phyloP scores from a whole-genome alignment of 257 asterid species.

The Plantago major region DNA sequence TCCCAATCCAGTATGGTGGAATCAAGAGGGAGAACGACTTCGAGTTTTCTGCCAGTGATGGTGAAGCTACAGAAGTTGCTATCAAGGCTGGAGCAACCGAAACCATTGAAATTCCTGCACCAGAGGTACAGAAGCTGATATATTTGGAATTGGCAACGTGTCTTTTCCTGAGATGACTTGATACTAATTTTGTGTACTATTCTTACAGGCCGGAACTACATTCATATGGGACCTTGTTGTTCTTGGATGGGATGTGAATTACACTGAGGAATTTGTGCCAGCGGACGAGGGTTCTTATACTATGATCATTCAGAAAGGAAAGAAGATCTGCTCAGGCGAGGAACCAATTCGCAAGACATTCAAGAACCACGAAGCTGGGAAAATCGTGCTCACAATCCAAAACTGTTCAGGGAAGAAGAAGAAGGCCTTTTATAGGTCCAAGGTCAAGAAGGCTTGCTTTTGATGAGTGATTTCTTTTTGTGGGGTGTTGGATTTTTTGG shows the following conservation, averaged over 20 bases:
- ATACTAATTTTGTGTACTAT: neutral
- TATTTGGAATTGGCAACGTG: neutral
- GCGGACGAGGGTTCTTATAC: slow-evolving; percentile 56
- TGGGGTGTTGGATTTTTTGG: slow-evolving; percentile 12
- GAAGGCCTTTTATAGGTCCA: slow-evolving; percentile 59
- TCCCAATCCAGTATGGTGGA: slow-evolving; percentile 72
- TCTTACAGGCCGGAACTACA: slow-evolving; percentile 55
- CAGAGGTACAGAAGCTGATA: slow-evolving; percentile 46
- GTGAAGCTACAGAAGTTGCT: slow-evolving; percentile 44
- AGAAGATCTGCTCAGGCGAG: slow-evolving; percentile 46
- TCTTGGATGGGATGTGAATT: slow-evolving; percentile 68
- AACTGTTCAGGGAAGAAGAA: slow-evolving; percentile 66
- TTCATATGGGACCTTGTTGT: slow-evolving; percentile 61
- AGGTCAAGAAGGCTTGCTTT: slow-evolving; percentile 47
- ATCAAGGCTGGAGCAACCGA: slow-evolving; percentile 64
- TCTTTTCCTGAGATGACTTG: neutral
- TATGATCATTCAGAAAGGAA: slow-evolving; percentile 57
- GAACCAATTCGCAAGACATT: slow-evolving; percentile 54
- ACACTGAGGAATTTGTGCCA: slow-evolving; percentile 71
- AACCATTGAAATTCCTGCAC: slow-evolving; percentile 57
- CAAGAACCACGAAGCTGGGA: slow-evolving; percentile 67
- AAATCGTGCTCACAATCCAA: slow-evolving; percentile 47
- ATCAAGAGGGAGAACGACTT: slow-evolving; percentile 52
- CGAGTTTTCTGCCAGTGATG: slow-evolving; percentile 45
- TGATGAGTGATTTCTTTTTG: slow-evolving; percentile 23